Conservation (phyloP, 352 stramenopile genomes). For the Phytophthora crassamura region DNA sequence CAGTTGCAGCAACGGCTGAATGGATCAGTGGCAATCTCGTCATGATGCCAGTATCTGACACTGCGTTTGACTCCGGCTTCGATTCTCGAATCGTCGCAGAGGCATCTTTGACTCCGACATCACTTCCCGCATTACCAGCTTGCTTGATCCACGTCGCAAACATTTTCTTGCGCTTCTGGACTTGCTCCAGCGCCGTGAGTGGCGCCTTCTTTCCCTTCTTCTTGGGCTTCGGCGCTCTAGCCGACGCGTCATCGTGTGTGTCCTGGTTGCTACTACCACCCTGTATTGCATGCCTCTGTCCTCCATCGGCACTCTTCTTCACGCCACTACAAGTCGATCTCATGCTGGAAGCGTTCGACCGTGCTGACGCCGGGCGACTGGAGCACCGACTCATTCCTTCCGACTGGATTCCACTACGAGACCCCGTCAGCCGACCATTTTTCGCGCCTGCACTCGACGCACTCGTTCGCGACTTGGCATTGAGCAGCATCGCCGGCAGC, state of each 20-base stretch:
- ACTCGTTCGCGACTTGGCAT: slow-evolving; percentile 42
- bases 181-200: slow-evolving; percentile 55
- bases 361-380: slow-evolving; percentile 32
- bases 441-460: not conserved
- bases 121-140: slow-evolving; percentile 16
- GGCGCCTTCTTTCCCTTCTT: slow-evolving; percentile 45
- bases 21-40: slow-evolving; percentile 36
- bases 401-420: slow-evolving; percentile 8
- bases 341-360: slow-evolving; percentile 24
- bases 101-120: slow-evolving; percentile 13
- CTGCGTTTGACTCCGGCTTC: slow-evolving; percentile 7
- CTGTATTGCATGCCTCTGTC: slow-evolving; percentile 14
- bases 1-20: slow-evolving; percentile 26
- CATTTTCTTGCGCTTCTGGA: slow-evolving; percentile 74
- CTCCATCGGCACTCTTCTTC: slow-evolving; percentile 13
- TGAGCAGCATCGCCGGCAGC: slow-evolving; percentile 69
- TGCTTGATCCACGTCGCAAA: slow-evolving; percentile 79
- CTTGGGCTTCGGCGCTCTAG: slow-evolving; percentile 28
- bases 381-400: slow-evolving; percentile 28
- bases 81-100: not conserved
- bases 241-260: slow-evolving; percentile 34
- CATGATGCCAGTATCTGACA: slow-evolving; percentile 2
- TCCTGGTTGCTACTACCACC: slow-evolving; percentile 49
- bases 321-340: slow-evolving; percentile 2
- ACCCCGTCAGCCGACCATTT: slow-evolving; percentile 5